Conservation (phyloP, 345 rosid species). For the Clarkia xantiana region DNA sequence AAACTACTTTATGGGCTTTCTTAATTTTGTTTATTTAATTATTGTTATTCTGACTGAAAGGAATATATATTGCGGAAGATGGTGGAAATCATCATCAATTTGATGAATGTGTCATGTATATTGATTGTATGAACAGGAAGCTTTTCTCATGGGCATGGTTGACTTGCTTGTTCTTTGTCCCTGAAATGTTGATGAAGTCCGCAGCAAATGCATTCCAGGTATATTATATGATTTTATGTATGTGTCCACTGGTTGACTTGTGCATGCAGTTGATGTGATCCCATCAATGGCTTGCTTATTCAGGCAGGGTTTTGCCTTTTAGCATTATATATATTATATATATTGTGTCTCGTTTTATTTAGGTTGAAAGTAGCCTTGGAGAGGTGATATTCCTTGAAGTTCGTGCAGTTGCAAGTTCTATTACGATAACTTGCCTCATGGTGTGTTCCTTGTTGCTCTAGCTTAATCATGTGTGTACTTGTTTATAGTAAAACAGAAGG, state of each 20-base stretch:
- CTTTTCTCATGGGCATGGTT: constrained; percentile 99
- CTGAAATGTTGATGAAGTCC: constrained; percentile 81
- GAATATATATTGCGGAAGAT: neutral
- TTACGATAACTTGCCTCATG: constrained; percentile 90
- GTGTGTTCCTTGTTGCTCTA: constrained; percentile 21
- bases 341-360: constrained; percentile 8
- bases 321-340: neutral
- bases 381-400: constrained; percentile 48
- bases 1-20: constrained; percentile 2
- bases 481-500: no score
- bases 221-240: no score
- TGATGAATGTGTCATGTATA: constrained; percentile 4
- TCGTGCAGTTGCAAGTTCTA: constrained; percentile 64
- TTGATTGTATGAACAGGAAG: constrained; percentile 48
- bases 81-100: neutral
- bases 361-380: constrained; percentile 53
- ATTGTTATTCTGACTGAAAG: constrained; percentile 6
- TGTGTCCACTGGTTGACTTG: constrained; percentile 1
- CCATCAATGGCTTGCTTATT: no score
- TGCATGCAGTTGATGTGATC: neutral
- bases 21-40: neutral
- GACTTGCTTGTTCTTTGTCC: constrained; percentile 82
- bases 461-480: no score
- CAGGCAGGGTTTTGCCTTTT: no score
- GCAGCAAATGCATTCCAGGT: constrained; percentile 58